phyloP scores from a whole-genome alignment of 768 basidiomycete species.

The Suillus subaureus region DNA sequence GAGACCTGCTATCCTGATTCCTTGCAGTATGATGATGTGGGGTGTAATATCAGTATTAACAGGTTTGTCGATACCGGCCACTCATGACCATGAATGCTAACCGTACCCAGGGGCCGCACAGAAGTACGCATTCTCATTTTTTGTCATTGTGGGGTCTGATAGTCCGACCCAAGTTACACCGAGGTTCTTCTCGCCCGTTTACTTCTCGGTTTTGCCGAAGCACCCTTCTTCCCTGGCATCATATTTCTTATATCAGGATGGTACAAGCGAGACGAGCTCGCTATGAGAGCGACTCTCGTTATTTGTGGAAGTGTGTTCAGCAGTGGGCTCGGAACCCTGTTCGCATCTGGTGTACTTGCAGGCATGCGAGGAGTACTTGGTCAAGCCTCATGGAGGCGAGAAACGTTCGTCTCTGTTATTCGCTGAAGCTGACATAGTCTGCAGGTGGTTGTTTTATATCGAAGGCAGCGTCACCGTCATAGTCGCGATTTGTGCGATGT shows the following conservation, averaged over 20 bases:
- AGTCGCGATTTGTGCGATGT: constrained; percentile 35
- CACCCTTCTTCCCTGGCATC: constrained; percentile 29
- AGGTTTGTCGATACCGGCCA: constrained; percentile 21
- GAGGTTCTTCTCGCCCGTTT: constrained; percentile 39
- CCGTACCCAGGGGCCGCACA: constrained; percentile 1
- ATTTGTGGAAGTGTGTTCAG: constrained; percentile 42
- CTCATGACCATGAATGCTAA: neutral
- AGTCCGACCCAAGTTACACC: constrained; percentile 9
- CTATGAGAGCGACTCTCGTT: constrained; percentile 36
- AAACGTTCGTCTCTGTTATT: neutral
- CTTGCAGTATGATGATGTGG: constrained; percentile 34
- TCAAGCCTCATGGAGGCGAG: constrained; percentile 41
- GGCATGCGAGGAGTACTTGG: constrained; percentile 44
- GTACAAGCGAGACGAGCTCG: constrained; percentile 44
- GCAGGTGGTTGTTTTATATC: constrained; percentile 29
- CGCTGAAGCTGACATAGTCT: neutral
- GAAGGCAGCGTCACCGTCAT: constrained; percentile 35
- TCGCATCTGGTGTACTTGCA: constrained; percentile 45
- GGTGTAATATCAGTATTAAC: constrained; percentile 40
- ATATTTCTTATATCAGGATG: constrained; percentile 38
- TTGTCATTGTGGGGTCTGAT: neutral
- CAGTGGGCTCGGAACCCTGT: constrained; percentile 47
- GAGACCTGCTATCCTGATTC: constrained; percentile 29
- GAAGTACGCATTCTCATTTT: constrained; percentile 1
- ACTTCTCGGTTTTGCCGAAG: constrained; percentile 43